phyloP scores from a whole-genome alignment of 768 basidiomycete species.

The Suillus ampliporus region DNA sequence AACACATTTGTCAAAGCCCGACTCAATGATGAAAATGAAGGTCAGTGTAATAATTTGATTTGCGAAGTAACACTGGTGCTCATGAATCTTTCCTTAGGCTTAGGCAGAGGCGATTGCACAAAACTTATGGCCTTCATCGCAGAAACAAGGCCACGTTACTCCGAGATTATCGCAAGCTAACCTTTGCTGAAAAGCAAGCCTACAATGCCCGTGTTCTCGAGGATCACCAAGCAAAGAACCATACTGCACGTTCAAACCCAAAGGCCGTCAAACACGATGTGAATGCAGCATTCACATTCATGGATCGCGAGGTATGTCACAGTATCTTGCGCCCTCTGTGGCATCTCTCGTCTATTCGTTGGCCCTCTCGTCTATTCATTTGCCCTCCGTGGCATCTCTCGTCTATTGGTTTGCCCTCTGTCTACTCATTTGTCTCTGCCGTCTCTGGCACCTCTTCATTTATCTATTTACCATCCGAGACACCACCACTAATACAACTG shows the following conservation, averaged over 20 bases:
- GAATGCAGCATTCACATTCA: slow-evolving; percentile 5
- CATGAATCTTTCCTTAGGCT: background rate
- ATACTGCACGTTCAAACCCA: slow-evolving; percentile 3
- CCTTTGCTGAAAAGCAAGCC: background rate
- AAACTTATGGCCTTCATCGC: slow-evolving; percentile 2
- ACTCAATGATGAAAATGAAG: background rate
- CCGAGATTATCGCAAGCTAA: background rate
- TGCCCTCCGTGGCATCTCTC: no score
- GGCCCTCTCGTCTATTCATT: no score
- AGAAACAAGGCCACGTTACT: slow-evolving; percentile 3
- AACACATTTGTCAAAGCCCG: slow-evolving; percentile 4
- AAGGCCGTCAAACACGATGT: slow-evolving; percentile 6
- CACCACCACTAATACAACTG: no score
- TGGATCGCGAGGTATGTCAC: slow-evolving; percentile 14
- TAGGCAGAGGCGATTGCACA: background rate
- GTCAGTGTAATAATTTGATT: background rate
- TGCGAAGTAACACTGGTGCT: background rate
- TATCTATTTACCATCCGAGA: no score
- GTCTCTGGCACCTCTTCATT: no score
- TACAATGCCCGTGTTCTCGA: background rate
- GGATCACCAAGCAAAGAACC: slow-evolving; percentile 2
- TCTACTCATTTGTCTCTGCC: no score
- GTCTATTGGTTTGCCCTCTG: no score
- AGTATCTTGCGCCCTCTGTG: no score
- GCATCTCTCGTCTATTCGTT: no score